phyloP scores from a whole-genome alignment of 495 filamentous ascomycete species.

The Lasiosphaeriaceae sp. region DNA sequence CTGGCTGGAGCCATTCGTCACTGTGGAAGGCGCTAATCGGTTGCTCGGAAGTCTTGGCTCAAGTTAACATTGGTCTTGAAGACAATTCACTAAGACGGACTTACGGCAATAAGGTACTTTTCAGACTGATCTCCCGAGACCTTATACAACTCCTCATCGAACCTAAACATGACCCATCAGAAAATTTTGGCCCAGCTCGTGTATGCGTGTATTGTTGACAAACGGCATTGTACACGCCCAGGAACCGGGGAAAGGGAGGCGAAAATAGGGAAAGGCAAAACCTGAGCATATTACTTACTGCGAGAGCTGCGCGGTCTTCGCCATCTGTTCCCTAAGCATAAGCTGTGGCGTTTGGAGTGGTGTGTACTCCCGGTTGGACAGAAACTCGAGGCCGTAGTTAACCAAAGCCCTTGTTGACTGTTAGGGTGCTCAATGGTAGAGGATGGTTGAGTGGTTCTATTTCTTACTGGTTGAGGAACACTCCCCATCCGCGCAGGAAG shows the following conservation, averaged over 20 bases:
- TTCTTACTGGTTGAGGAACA: constrained; percentile 63
- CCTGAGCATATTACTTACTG: no score
- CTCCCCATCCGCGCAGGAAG: constrained; percentile 81
- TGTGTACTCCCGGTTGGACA: constrained; percentile 72
- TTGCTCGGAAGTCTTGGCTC: constrained; percentile 75
- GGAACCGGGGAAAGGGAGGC: no score
- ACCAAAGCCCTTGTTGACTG: constrained; percentile 58
- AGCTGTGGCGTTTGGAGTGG: constrained; percentile 90
- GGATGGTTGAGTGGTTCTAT: no score
- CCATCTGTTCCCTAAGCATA: constrained; percentile 95
- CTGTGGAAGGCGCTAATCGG: constrained; percentile 89
- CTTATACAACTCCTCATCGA: constrained; percentile 97
- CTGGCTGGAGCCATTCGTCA: constrained; percentile 84
- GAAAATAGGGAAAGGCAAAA: constrained; percentile 4
- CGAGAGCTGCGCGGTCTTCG: constrained; percentile 96
- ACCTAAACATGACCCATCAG: constrained; percentile 30
- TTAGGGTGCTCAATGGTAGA: not conserved
- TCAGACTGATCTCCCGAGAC: constrained; percentile 81
- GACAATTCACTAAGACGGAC: not conserved
- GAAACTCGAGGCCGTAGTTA: constrained; percentile 90
- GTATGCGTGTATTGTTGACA: no score
- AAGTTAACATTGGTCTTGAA: constrained; percentile 1
- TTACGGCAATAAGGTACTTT: constrained; percentile 86
- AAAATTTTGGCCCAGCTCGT: no score
- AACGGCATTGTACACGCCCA: no score